Evolutionary conservation across 306 rosid species (phyloP).

Genomic region (Vigna angularis): DNA sequence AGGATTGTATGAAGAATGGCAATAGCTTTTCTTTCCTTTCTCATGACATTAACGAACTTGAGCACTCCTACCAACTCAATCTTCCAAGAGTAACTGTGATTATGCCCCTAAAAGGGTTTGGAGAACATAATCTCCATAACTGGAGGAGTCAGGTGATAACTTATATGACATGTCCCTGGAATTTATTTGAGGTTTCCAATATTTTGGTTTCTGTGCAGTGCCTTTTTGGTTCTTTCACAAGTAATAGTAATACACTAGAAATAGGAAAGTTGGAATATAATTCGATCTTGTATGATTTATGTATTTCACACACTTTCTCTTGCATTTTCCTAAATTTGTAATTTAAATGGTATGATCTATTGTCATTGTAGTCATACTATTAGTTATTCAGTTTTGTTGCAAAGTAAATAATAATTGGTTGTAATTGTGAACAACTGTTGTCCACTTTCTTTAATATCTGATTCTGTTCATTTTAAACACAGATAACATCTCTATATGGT

Average conservation of each 20-base stretch:
- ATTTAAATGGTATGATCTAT: conserved; percentile 32
- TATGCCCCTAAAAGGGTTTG: conserved; percentile 97
- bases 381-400: conserved; percentile 28
- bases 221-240: conserved; percentile 28
- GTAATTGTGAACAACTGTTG: conserved; percentile 25
- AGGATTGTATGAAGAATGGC: conserved; percentile 60
- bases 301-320: conserved; percentile 7
- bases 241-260: background rate
- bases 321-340: conserved; percentile 29
- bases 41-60: conserved; percentile 80
- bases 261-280: conserved; percentile 12
- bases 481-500: conserved; percentile 95
- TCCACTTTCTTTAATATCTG: conserved; percentile 28
- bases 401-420: conserved; percentile 20
- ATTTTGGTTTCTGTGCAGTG: conserved; percentile 9
- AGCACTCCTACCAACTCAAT: conserved; percentile 85
- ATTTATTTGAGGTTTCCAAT: conserved; percentile 28
- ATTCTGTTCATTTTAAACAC: conserved; percentile 40
- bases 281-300: conserved; percentile 7
- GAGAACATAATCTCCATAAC: conserved; percentile 93
- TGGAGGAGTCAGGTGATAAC: conserved; percentile 93
- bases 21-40: conserved; percentile 84
- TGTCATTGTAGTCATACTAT: conserved; percentile 11
- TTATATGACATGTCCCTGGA: background rate
- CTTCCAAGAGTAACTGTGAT: conserved; percentile 85